These are phyloP conservation scores for Penicillium taxi DNA, from an alignment of 495 filamentous ascomycete species.

Conservation along the genomic window DNA sequence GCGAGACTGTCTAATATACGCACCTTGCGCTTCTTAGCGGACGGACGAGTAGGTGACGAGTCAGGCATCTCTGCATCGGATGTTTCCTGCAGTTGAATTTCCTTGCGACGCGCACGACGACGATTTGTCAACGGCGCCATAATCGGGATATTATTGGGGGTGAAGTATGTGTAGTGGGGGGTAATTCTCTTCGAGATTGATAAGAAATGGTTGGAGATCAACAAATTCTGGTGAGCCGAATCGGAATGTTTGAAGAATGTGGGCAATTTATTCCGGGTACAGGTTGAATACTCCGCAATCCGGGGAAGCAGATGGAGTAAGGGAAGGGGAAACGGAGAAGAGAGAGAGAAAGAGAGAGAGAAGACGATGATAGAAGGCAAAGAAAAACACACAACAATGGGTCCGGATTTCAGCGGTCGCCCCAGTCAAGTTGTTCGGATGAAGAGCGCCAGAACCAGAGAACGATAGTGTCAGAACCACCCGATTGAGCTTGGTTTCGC, in stretches of 20 bases:
- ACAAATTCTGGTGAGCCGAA: not conserved
- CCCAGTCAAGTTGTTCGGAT: constrained; percentile 24
- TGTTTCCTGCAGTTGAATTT: constrained; percentile 40
- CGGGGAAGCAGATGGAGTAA: not conserved
- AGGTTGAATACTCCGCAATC: constrained; percentile 2
- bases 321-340: not conserved
- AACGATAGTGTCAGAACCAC: constrained; percentile 18
- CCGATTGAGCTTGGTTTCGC: constrained; percentile 23
- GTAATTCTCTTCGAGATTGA: too few relatives aligned
- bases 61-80: constrained; percentile 47
- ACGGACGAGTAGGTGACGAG: constrained; percentile 64
- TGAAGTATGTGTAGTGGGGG: not conserved
- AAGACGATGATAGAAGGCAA: constrained; percentile 12
- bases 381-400: constrained; percentile 22
- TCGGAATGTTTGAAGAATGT: constrained; percentile 5
- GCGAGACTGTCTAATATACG: constrained; percentile 13
- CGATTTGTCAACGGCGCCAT: constrained; percentile 47
- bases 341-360: not conserved
- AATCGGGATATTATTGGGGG: not conserved
- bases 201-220: too few relatives aligned
- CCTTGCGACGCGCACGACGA: constrained; percentile 45
- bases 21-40: constrained; percentile 71
- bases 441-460: constrained; percentile 32
- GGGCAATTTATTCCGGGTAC: constrained; percentile 3
- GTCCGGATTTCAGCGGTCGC: constrained; percentile 20